Evolutionary conservation across 352 stramenopile species (phyloP).

Genomic region (Hyaloperonospora arabidopsidis): DNA sequence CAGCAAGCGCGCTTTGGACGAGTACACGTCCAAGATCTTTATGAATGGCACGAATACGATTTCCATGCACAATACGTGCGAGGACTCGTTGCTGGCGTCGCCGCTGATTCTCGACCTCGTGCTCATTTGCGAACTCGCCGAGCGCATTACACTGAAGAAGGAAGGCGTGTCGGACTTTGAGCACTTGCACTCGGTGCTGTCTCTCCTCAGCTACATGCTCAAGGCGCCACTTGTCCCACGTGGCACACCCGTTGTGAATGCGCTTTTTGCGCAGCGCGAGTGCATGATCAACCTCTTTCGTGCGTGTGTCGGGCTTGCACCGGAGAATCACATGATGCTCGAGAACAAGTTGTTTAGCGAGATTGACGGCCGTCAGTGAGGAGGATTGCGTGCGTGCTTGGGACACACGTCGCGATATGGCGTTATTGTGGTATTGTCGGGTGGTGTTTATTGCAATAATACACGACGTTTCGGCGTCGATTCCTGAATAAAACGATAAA

Average conservation of each 20-base stretch:
- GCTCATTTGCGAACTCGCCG: constrained; percentile 94
- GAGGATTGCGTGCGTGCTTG: background rate
- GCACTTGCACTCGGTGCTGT: constrained; percentile 95
- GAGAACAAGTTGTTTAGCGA: constrained; percentile 91
- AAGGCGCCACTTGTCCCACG: constrained; percentile 98
- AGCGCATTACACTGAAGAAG: constrained; percentile 94
- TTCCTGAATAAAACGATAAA: too few species aligned
- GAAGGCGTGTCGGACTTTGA: constrained; percentile 86
- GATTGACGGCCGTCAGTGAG: constrained; percentile 61
- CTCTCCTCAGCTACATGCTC: constrained; percentile 97
- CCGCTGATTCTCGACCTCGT: constrained; percentile 98
- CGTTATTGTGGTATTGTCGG: background rate
- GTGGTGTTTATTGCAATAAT: too few species aligned
- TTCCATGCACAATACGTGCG: constrained; percentile 99
- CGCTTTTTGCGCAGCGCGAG: constrained; percentile 96
- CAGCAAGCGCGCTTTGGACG: constrained; percentile 98
- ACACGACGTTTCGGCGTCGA: too few species aligned
- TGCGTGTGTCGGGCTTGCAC: constrained; percentile 93
- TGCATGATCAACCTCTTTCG: constrained; percentile 98
- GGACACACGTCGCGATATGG: background rate
- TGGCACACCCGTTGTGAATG: constrained; percentile 98
- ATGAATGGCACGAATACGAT: constrained; percentile 99
- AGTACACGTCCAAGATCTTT: constrained; percentile 99
- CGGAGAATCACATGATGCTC: constrained; percentile 98
- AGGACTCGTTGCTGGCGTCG: constrained; percentile 97